phyloP scores from a whole-genome alignment of 129 eudicot species.

The Heracleum sosnowskyi region DNA sequence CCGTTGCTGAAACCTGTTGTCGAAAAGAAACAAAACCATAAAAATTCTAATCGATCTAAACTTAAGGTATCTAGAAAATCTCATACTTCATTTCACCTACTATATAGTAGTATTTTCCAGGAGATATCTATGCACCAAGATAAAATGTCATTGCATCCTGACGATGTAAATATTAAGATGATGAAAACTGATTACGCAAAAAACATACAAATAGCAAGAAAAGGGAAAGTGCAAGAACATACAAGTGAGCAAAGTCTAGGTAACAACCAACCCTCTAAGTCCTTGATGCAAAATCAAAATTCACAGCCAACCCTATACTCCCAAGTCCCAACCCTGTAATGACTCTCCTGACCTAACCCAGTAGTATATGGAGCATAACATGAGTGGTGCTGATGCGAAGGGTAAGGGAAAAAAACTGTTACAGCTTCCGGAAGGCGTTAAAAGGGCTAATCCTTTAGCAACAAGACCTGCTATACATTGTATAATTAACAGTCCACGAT shows the following conservation, averaged over 20 bases:
- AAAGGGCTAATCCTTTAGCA: too few species aligned
- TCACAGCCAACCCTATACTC: background rate
- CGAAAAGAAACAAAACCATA: background rate
- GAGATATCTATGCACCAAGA: background rate
- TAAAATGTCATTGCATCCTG: background rate
- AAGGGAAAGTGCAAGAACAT: background rate
- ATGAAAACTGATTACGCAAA: background rate
- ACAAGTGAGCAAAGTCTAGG: background rate
- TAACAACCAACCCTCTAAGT: background rate
- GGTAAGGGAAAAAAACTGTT: background rate
- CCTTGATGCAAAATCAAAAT: background rate
- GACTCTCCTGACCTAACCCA: background rate
- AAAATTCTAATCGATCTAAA: background rate
- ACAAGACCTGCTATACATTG: background rate
- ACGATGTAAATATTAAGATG: background rate
- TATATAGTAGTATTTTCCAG: background rate
- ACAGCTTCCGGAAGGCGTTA: too few species aligned
- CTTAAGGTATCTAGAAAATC: background rate
- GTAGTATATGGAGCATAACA: background rate
- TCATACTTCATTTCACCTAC: background rate
- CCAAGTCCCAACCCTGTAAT: background rate
- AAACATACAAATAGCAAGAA: background rate
- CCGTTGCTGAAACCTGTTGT: background rate
- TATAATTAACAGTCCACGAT: background rate
- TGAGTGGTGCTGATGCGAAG: background rate